phyloP scores from a whole-genome alignment of 305 asterid genomes.

The Fraxinus paxiana region DNA sequence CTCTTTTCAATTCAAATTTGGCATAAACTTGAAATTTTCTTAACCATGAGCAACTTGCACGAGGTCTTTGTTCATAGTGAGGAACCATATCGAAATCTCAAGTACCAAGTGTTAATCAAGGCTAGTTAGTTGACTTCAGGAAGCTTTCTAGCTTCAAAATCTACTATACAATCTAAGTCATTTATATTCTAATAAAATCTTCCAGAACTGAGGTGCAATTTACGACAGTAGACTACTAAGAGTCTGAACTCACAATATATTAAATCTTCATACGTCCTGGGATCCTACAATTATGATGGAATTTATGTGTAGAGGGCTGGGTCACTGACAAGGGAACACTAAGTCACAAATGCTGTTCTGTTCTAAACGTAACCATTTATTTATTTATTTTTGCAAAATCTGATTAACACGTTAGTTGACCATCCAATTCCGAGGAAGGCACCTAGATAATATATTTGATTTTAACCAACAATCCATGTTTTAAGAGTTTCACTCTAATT shows the following conservation, averaged over 20 bases:
- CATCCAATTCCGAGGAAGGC: not conserved
- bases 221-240: not conserved
- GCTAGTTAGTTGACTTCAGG: not conserved
- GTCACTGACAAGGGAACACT: not conserved
- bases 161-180: not conserved
- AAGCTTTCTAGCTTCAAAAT: slow-evolving; percentile 2
- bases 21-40: not conserved
- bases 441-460: not conserved
- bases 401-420: not conserved
- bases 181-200: not conserved
- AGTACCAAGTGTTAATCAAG: not conserved
- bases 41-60: not conserved
- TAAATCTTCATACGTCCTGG: not conserved
- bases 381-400: not conserved
- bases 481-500: not conserved
- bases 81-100: not conserved
- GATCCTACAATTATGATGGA: not conserved
- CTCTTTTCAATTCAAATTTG: not conserved
- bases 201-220: not conserved
- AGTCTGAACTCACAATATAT: slow-evolving; percentile 4
- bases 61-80: not conserved
- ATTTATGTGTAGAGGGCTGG: not conserved
- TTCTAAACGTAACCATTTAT: not conserved
- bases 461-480: not conserved
- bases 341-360: not conserved